phyloP scores from a whole-genome alignment of 805 yeast species.

The Osmozyma mogii region DNA sequence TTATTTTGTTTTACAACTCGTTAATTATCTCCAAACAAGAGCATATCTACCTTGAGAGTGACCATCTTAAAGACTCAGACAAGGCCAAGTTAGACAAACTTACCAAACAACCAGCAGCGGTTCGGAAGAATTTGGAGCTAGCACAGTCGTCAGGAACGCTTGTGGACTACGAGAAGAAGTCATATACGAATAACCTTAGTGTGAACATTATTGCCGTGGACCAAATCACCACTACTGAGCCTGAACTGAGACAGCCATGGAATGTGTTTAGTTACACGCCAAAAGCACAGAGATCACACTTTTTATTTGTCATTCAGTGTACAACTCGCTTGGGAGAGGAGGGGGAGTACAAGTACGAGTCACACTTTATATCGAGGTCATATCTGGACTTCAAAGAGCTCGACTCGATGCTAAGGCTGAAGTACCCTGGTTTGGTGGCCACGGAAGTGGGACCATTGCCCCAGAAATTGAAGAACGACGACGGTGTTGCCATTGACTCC shows the following conservation, averaged over 20 bases:
- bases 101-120: slow-evolving; percentile 9
- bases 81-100: slow-evolving; percentile 29
- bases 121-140: too few species aligned
- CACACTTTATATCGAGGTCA: slow-evolving; percentile 48
- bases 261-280: too few species aligned
- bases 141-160: too few species aligned
- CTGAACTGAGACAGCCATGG: too few species aligned
- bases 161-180: too few species aligned
- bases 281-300: slow-evolving; percentile 18
- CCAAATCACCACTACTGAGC: too few species aligned
- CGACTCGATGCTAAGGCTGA: slow-evolving; percentile 41
- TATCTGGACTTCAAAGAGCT: slow-evolving; percentile 63
- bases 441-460: slow-evolving; percentile 56
- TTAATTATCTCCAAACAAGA: slow-evolving; percentile 61
- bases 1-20: slow-evolving; percentile 67
- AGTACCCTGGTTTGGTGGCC: slow-evolving; percentile 55
- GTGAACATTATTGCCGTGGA: too few species aligned
- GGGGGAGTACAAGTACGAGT: slow-evolving; percentile 8
- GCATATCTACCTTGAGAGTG: slow-evolving; percentile 31
- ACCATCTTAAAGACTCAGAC: slow-evolving; percentile 29
- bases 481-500: slow-evolving; percentile 14
- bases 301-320: slow-evolving; percentile 44
- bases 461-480: slow-evolving; percentile 36
- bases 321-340: slow-evolving; percentile 14
- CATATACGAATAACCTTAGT: too few species aligned